Conservation (phyloP, 805 yeast genomes). For the Yamadazyma nakazawae region DNA sequence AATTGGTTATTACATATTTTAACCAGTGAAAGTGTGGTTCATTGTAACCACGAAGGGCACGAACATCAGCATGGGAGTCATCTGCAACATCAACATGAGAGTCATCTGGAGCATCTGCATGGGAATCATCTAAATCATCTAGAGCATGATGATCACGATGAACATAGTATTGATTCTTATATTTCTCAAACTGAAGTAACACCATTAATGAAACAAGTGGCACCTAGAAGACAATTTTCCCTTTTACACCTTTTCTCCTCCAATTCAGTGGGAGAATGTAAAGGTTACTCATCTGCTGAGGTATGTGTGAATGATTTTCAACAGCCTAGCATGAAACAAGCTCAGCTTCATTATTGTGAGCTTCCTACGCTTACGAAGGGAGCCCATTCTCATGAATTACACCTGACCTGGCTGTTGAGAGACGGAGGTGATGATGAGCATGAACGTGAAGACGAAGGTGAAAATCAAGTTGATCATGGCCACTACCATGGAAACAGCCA, state of each 20-base stretch:
- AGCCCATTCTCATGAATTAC: slow-evolving; percentile 2
- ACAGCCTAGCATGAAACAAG: background rate
- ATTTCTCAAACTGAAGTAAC: background rate
- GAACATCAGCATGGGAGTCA: slow-evolving; percentile 11
- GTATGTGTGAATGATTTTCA: slow-evolving; percentile 18
- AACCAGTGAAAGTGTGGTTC: slow-evolving; percentile 81
- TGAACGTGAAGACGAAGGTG: background rate
- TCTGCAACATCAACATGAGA: slow-evolving; percentile 6
- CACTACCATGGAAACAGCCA: background rate
- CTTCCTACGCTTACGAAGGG: slow-evolving; percentile 22
- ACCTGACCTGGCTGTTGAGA: slow-evolving; percentile 5
- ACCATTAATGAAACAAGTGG: background rate
- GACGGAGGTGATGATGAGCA: slow-evolving; percentile 1
- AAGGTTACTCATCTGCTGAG: slow-evolving; percentile 46
- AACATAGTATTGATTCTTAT: background rate
- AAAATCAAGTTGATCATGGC: background rate
- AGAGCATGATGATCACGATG: slow-evolving; percentile 14
- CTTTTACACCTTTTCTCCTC: slow-evolving; percentile 5
- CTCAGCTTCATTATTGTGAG: slow-evolving; percentile 34
- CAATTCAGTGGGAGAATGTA: slow-evolving; percentile 41
- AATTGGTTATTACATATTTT: slow-evolving; percentile 66
- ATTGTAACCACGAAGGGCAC: slow-evolving; percentile 65
- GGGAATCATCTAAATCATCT: slow-evolving; percentile 10
- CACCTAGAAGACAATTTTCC: slow-evolving; percentile 1
- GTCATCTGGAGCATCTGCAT: slow-evolving; percentile 11